Conservation (phyloP, 495 filamentous ascomycete species). For the Eremomyces bilateralis region DNA sequence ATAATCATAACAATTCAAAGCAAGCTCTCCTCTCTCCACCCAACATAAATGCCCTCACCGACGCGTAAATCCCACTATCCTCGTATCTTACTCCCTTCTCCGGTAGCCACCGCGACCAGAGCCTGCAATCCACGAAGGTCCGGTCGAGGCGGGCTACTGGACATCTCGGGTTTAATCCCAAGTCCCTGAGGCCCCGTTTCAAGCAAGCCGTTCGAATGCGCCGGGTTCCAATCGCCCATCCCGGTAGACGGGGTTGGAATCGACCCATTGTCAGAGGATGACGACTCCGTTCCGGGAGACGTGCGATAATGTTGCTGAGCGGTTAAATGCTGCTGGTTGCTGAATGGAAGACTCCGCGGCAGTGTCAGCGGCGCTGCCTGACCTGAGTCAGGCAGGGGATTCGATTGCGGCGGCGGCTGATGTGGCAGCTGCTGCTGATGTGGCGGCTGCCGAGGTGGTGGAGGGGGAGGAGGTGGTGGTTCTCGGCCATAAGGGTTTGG, state of each 20-base stretch:
- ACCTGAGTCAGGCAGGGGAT: not conserved
- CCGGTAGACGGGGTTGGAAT: too few species aligned
- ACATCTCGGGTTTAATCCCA: too few species aligned
- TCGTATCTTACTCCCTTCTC: conserved; percentile 34
- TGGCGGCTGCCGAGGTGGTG: conserved; percentile 21
- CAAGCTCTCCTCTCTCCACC: too few species aligned
- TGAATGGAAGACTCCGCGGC: not conserved
- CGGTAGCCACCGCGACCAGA: conserved; percentile 74
- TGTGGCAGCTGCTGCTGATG: not conserved
- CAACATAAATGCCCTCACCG: too few species aligned
- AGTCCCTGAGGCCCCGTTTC: too few species aligned
- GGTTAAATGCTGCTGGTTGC: conserved; percentile 3
- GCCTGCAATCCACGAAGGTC: conserved; percentile 58
- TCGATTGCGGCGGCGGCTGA: not conserved
- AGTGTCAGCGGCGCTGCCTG: not conserved
- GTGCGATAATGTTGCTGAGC: conserved; percentile 6
- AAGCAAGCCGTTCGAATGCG: too few species aligned
- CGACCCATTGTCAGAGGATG: too few species aligned
- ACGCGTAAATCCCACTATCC: too few species aligned
- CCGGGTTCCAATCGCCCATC: too few species aligned
- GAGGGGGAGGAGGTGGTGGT: conserved; percentile 4
- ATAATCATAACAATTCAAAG: too few species aligned
- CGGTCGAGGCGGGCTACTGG: too few species aligned
- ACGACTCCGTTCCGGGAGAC: too few species aligned
- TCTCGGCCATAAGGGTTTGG: conserved; percentile 1